Evolutionary conservation across 768 basidiomycete genomes (phyloP).

Genomic region (Pleurotus citrinopileatus): DNA sequence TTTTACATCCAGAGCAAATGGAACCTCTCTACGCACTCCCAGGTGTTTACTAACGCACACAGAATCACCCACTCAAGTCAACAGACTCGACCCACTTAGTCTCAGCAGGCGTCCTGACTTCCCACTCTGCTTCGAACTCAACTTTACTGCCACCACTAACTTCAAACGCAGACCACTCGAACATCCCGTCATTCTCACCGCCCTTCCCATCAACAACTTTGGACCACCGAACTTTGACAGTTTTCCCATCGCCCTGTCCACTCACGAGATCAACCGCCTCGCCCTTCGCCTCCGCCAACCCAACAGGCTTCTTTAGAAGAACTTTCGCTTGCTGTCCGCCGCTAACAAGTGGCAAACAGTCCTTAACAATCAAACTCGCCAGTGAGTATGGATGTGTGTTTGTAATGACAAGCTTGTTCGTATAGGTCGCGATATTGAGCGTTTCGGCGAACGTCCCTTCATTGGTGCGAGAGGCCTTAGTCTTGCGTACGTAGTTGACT

Average conservation of each 20-base stretch:
- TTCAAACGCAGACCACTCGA: slow-evolving; percentile 47
- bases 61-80: neutral
- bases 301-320: slow-evolving; percentile 42
- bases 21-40: too few species aligned
- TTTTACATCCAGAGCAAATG: too few species aligned
- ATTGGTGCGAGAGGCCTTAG: slow-evolving; percentile 30
- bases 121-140: slow-evolving; percentile 47
- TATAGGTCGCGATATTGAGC: slow-evolving; percentile 41
- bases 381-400: slow-evolving; percentile 49
- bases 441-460: slow-evolving; percentile 43
- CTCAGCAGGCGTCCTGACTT: slow-evolving; percentile 41
- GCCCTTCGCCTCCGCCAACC: slow-evolving; percentile 42
- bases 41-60: too few species aligned
- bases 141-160: slow-evolving; percentile 41
- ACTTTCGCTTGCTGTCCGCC: slow-evolving; percentile 39
- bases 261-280: neutral
- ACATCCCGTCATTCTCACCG: slow-evolving; percentile 53
- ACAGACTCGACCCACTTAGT: slow-evolving; percentile 23
- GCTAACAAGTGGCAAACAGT: slow-evolving; percentile 40
- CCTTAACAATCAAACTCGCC: slow-evolving; percentile 41
- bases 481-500: slow-evolving; percentile 42
- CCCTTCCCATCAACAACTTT: slow-evolving; percentile 39
- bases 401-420: slow-evolving; percentile 39
- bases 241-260: slow-evolving; percentile 32
- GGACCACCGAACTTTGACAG: slow-evolving; percentile 30